These are phyloP conservation scores for Tephrocybe sp. DNA, from an alignment of 768 basidiomycete genomes.

Conservation along the genomic window DNA sequence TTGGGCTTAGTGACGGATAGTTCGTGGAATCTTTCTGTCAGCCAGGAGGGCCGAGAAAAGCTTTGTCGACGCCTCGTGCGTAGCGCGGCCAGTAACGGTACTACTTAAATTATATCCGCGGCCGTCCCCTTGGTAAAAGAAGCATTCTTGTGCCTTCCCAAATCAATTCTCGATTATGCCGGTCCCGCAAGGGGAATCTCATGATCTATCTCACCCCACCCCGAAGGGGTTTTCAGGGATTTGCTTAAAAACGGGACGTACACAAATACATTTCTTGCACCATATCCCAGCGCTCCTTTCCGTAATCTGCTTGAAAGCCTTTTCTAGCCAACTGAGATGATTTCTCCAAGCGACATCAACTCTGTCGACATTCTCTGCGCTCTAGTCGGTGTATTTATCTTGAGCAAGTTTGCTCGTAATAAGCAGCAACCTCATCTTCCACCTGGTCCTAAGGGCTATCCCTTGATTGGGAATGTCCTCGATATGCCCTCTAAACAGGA, in stretches of 20 bases:
- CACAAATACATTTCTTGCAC: constrained; percentile 15
- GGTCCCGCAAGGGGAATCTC: constrained; percentile 32
- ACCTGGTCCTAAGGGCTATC: constrained; percentile 52
- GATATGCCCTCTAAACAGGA: constrained; percentile 48
- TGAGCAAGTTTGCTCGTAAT: constrained; percentile 26
- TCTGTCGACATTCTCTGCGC: constrained; percentile 31
- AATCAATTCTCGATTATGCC: constrained; percentile 26
- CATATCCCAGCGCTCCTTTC: constrained; percentile 23
- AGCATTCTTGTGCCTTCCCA: constrained; percentile 24
- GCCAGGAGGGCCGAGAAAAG: too few relatives aligned
- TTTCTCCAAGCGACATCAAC: constrained; percentile 24
- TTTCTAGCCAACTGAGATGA: constrained; percentile 19
- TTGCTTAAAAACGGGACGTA: constrained; percentile 31
- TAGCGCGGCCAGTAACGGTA: too few relatives aligned
- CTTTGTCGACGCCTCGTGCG: too few relatives aligned
- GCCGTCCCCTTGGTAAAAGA: constrained; percentile 33
- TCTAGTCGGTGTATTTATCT: constrained; percentile 31
- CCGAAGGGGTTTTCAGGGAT: constrained; percentile 22
- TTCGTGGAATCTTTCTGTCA: not conserved
- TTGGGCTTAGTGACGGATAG: too few relatives aligned
- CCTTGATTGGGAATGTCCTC: constrained; percentile 51
- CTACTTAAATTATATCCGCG: constrained; percentile 37
- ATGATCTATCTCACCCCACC: constrained; percentile 30
- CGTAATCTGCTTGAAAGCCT: constrained; percentile 14
- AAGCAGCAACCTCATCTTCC: constrained; percentile 31